Evolutionary conservation across 495 filamentous ascomycete genomes (phyloP), one percentile per base, ranked within the genome.

Genomic region (Talaromyces ruber): DNA sequence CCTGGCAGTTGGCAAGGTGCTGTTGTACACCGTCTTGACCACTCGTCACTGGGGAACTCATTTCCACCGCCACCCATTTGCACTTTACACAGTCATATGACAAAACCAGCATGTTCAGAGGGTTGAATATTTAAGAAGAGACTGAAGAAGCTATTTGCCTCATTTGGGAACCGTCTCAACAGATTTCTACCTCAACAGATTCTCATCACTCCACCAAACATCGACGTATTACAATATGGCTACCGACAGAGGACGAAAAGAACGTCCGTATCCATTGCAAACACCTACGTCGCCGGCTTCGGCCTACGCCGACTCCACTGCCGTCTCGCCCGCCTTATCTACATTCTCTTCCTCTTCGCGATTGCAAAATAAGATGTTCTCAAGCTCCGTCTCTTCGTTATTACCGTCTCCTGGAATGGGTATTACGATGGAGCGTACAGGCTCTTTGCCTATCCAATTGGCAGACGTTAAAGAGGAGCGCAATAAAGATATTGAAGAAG

Each of bases 361-460:
- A 50, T 24, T 67, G 66, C 11, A 68, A 68, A 50, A 71, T 53
- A 72, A 69, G 55, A 72, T 74, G 28, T 67, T 80, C 55, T 80
- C 77, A 3, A 88, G 86, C 71, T 86, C 86, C 6, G 81, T 72
- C 57, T 88, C 86, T 1, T 87, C 86, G 14, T 68, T 87, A 16
- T 79, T 82, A 34, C 84, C 83, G 4, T 79, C 80, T 25, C 72
- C 78, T 18, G 74, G 76, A 22, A 67, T 79, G 62, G 75, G 78
- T 26, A 83, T 82, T 53, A 78, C 79, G 1, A 78, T 82, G 61
- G 82, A 84, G 21, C 74, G 74, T 45, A 70, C 76, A 14, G 77
- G 73, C 51, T 64, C 70, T 12, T 59, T 52, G 21, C 75, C 77
- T 50, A 73, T 72, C 66, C 75, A 76, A 39, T 70, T 84, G 68